Percentiles rank a stretch among this genome's conserved stretches.
Evolutionary conservation across 805 yeast genomes (phyloP).

Genomic region (Metschnikowia dekortorum): DNA sequence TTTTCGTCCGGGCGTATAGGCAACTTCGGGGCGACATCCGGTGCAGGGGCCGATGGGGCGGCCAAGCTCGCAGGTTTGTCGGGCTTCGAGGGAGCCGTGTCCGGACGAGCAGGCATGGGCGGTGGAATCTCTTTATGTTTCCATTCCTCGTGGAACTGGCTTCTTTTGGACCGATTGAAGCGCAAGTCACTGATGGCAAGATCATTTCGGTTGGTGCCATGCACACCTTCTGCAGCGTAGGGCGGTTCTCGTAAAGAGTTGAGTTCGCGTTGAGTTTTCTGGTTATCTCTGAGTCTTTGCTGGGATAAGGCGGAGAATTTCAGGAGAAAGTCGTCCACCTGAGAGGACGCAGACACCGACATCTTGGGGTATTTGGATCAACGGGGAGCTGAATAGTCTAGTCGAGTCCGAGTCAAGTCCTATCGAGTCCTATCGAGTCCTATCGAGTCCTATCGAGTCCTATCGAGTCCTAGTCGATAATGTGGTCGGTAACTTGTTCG

Average conservation of each 20-base stretch:
- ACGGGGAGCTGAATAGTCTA: background rate
- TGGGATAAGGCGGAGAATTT: conserved; percentile 34
- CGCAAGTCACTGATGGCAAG: conserved; percentile 12
- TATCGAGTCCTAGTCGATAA: too few species aligned
- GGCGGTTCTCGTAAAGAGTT: conserved; percentile 22
- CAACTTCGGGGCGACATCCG: background rate
- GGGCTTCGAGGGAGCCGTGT: background rate
- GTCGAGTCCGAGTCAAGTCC: too few species aligned
- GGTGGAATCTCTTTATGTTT: conserved; percentile 15
- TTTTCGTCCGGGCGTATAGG: background rate
- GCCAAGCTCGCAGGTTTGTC: background rate
- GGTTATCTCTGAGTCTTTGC: conserved; percentile 31
- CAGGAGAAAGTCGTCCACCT: conserved; percentile 36
- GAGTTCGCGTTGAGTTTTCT: conserved; percentile 30
- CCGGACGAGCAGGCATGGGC: conserved; percentile 10
- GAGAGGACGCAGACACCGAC: conserved; percentile 25
- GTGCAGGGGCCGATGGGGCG: background rate
- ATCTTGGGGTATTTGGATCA: background rate
- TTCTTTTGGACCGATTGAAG: conserved; percentile 16
- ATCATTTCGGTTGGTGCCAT: background rate
- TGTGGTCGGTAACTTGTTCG: too few species aligned
- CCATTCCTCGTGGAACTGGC: conserved; percentile 6
- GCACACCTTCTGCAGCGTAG: background rate
- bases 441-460: too few species aligned
- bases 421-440: too few species aligned